Conservation (phyloP, 164 flowering plant genomes). For the Magnolia kwangsiensis region DNA sequence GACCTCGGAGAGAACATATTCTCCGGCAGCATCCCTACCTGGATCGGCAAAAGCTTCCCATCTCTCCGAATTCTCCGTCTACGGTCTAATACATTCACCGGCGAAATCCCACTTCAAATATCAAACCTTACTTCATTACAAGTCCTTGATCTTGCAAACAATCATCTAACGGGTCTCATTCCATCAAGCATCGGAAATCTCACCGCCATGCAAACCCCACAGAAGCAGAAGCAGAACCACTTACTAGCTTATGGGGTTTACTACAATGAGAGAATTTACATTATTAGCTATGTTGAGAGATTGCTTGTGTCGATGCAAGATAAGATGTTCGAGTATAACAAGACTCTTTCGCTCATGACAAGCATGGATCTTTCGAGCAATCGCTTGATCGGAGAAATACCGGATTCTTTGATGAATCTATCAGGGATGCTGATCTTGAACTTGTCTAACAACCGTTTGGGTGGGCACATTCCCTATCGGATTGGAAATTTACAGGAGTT, state of each 20-base stretch:
- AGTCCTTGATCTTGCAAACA: constrained; percentile 5
- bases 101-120: neutral
- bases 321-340: neutral
- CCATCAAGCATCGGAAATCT: neutral
- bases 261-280: neutral
- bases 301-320: neutral
- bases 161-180: neutral
- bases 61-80: neutral
- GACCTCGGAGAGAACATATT: constrained; percentile 4
- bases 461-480: neutral
- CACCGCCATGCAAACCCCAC: neutral
- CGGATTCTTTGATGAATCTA: neutral
- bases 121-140: neutral
- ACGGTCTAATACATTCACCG: neutral
- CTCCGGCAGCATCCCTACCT: neutral
- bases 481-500: neutral
- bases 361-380: neutral
- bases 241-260: neutral
- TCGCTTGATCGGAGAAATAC: neutral
- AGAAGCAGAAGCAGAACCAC: no score
- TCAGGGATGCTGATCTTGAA: neutral
- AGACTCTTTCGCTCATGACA: neutral
- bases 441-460: neutral
- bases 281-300: neutral
- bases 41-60: neutral